Conservation (phyloP, 208 protist genomes). For the Vickermania ingenoplastis region DNA sequence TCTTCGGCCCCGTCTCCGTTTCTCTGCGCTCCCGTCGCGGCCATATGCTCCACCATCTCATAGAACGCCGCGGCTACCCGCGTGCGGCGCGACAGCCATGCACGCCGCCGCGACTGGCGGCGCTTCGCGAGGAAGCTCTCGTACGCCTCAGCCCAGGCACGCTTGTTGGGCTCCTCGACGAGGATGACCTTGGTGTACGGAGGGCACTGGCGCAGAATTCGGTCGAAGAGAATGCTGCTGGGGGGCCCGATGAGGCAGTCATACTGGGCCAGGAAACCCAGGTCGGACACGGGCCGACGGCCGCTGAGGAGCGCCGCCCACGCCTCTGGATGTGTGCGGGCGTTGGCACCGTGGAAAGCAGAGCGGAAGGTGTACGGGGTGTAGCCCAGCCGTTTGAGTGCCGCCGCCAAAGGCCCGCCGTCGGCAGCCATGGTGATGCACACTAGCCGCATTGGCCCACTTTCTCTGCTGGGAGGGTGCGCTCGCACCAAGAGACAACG, state of each 20-base stretch:
- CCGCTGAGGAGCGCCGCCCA: constrained; percentile 37
- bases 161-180: constrained; percentile 56
- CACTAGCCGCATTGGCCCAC: constrained; percentile 33
- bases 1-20: not conserved
- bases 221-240: constrained; percentile 32
- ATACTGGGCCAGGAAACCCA: constrained; percentile 33
- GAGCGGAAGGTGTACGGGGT: constrained; percentile 49
- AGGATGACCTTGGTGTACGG: constrained; percentile 71
- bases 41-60: too few species aligned
- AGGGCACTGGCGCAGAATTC: constrained; percentile 46
- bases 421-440: constrained; percentile 63
- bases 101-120: not conserved
- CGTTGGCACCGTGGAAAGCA: constrained; percentile 37
- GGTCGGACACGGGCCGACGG: constrained; percentile 13
- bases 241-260: constrained; percentile 56
- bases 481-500: too few species aligned
- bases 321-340: constrained; percentile 25
- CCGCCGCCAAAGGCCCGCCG: constrained; percentile 40
- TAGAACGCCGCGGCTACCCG: too few species aligned
- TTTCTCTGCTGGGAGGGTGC: too few species aligned
- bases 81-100: too few species aligned
- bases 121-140: not conserved
- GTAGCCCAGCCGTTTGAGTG: constrained; percentile 51
- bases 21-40: not conserved
- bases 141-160: constrained; percentile 31